Percentiles rank a stretch among this genome's conserved stretches.
phyloP scores from a whole-genome alignment of 2,329 filamentous ascomycete species.

The Fusarium sp. region DNA sequence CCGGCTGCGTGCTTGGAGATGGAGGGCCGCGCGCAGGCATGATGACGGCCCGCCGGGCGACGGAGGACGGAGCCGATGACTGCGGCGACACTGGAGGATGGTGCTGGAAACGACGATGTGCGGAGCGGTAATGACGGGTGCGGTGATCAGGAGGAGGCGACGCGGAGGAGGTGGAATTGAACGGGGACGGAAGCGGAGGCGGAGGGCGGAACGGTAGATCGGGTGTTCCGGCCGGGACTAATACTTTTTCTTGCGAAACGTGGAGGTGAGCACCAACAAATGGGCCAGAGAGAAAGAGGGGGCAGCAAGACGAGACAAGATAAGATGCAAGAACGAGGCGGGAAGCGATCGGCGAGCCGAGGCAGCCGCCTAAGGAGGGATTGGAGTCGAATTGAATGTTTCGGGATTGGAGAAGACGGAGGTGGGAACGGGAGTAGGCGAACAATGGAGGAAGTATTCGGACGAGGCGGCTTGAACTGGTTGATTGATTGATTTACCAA shows the following conservation, averaged over 20 bases:
- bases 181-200: slow-evolving; percentile 37
- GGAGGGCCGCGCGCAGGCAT: slow-evolving; percentile 66
- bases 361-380: slow-evolving; percentile 28
- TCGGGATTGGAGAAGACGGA: slow-evolving; percentile 8
- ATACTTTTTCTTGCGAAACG: slow-evolving; percentile 18
- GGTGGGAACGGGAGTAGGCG: neutral
- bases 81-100: slow-evolving; percentile 32
- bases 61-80: slow-evolving; percentile 40
- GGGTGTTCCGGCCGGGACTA: slow-evolving; percentile 37
- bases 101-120: slow-evolving; percentile 9
- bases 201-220: slow-evolving; percentile 41
- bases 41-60: slow-evolving; percentile 50
- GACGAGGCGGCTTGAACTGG: neutral
- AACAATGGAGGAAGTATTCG: slow-evolving; percentile 1
- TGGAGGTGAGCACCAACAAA: slow-evolving; percentile 17
- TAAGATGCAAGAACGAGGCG: slow-evolving; percentile 5
- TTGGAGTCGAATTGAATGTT: slow-evolving; percentile 3
- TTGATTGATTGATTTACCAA: neutral
- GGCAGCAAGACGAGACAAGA: slow-evolving; percentile 8
- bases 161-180: slow-evolving; percentile 35
- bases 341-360: slow-evolving; percentile 38
- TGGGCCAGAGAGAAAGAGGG: slow-evolving; percentile 13
- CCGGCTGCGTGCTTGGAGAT: slow-evolving; percentile 66
- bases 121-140: slow-evolving; percentile 12
- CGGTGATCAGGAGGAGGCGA: slow-evolving; percentile 14